These are phyloP conservation scores for Penicillium sp. DNA, from an alignment of 2,329 filamentous ascomycete genomes.

Conservation along the genomic window DNA sequence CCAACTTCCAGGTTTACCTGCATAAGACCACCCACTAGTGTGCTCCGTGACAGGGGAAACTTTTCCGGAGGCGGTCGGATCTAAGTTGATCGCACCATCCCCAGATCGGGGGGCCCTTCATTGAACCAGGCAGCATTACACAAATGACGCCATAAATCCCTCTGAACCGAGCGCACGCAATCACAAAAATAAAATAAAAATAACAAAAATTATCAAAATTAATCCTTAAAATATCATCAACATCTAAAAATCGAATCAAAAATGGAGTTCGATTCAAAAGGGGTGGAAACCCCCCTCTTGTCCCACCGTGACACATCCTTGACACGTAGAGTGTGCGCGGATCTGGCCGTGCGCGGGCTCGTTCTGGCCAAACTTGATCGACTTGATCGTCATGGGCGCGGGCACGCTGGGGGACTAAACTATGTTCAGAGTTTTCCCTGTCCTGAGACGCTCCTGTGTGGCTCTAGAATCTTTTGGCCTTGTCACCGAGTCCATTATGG, in stretches of 20 bases:
- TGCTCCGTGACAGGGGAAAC: not conserved
- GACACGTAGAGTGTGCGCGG: conserved; percentile 14
- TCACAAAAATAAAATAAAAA: not conserved
- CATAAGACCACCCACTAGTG: conserved; percentile 4
- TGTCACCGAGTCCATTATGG: not conserved
- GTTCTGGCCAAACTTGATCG: not conserved
- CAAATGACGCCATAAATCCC: not conserved
- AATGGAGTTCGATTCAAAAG: not conserved
- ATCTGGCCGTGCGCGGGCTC: not conserved
- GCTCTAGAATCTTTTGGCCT: not conserved
- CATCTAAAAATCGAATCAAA: not conserved
- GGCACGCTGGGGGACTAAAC: too few species aligned
- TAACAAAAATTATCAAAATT: not conserved
- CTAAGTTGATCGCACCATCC: not conserved
- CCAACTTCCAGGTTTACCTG: conserved; percentile 6
- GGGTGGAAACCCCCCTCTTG: not conserved
- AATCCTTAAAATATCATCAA: not conserved
- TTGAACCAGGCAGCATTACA: not conserved
- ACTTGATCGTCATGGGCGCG: not conserved
- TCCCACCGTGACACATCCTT: conserved; percentile 16
- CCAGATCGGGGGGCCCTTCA: not conserved
- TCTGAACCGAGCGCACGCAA: not conserved
- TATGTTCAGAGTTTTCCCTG: too few species aligned
- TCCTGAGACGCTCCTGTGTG: not conserved
- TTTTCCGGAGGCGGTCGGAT: not conserved